Base-by-base conservation (phyloP, 2,329 filamentous ascomycete species). In the Microdochium nivale region DNA sequence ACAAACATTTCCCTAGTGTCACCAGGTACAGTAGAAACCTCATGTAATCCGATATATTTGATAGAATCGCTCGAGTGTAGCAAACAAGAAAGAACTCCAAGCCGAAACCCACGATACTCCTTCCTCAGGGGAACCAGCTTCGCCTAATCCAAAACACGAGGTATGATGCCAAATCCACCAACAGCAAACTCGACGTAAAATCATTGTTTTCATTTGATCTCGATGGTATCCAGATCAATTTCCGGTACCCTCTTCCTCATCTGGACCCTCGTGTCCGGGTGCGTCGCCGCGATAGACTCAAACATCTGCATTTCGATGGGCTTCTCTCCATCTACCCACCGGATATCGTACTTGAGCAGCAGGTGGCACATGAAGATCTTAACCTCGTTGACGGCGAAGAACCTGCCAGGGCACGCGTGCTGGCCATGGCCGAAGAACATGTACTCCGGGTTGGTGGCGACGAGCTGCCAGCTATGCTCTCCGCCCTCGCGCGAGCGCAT, bases 401-500 rank as follows among this genome's bases (percentile, higher is more conserved):
- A 62, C 16, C 60, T 53, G 3, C 59, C 60, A 2, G 64, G 63
- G 51, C 64, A 67, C 3, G 70, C 70, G 50, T 73, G 69, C 37
- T 64, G 62, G 5, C 71, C 71, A 54, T 74, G 64, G 5, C 72
- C 72, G 53, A 73, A 75, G 14, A 54, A 53, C 30, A 67, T 55
- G 25, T 63, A 60, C 2, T 65, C 59, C 8, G 64, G 53, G 7
- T 52, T 62, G 1, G 67, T 69, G 13, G 67, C 66, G 13, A 69
- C 69, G 49, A 68, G 67, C 54, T 71, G 67, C 60, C 65, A 64
- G 43, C 59, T 56, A 54, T 65, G 57, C 55, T 64, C 65, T 48
- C 64, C 60, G 1, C 64, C 64, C n/a, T 62, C 55, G 51, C 58
- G 54, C 49, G 58, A 55, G 11, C 65, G 52, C 60, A 59, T 58